Evolutionary conservation across 352 stramenopile species (phyloP).

Genomic region (Thalassiosira exigua): DNA sequence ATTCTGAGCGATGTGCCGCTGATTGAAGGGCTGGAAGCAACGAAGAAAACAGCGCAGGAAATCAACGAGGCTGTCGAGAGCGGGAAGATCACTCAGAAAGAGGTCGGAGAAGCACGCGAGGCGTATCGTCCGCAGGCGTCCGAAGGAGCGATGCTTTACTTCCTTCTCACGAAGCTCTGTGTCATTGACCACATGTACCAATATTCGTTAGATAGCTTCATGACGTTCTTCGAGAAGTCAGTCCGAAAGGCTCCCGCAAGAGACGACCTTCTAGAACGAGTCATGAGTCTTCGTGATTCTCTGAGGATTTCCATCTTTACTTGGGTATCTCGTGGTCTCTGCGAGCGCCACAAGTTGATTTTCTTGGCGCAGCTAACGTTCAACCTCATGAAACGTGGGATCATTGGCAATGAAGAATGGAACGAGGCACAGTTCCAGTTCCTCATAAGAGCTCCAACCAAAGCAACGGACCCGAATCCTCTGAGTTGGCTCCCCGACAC

Average conservation of each 20-base stretch:
- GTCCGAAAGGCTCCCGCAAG: constrained; percentile 89
- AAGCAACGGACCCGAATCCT: constrained; percentile 82
- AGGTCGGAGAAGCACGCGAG: constrained; percentile 94
- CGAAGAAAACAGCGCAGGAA: constrained; percentile 95
- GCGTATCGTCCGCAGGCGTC: constrained; percentile 92
- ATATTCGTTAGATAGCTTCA: constrained; percentile 96
- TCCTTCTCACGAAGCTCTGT: constrained; percentile 94
- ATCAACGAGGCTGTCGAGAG: constrained; percentile 94
- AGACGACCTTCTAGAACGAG: constrained; percentile 90
- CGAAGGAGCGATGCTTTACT: constrained; percentile 97
- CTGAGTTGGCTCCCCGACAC: constrained; percentile 91
- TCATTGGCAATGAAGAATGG: constrained; percentile 91
- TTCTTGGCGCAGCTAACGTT: constrained; percentile 97
- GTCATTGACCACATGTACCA: constrained; percentile 98
- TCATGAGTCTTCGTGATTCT: constrained; percentile 92
- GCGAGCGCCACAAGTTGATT: constrained; percentile 97
- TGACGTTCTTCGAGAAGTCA: constrained; percentile 97
- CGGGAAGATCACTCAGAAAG: constrained; percentile 93
- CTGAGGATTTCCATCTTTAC: constrained; percentile 96
- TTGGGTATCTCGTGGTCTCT: constrained; percentile 95
- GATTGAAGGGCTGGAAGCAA: constrained; percentile 95
- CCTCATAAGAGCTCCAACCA: constrained; percentile 89
- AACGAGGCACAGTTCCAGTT: constrained; percentile 97
- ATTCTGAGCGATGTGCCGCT: constrained; percentile 95
- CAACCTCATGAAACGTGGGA: constrained; percentile 96